These are phyloP conservation scores for Globisporangium cystogenes DNA, from an alignment of 352 stramenopile genomes.

Conservation along the genomic window DNA sequence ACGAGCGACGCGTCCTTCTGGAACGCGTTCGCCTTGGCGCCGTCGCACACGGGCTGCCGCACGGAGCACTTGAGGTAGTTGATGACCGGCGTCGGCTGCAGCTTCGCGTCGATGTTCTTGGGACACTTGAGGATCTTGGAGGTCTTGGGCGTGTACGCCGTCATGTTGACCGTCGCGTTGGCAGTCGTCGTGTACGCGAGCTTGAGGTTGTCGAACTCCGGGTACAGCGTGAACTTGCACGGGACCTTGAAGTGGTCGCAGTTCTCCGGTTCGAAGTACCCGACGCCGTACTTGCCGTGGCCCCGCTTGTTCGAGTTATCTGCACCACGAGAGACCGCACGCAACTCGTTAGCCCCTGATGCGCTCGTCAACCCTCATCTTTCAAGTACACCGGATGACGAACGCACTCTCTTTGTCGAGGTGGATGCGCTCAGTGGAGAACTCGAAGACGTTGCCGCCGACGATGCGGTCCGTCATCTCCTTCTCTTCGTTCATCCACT, in stretches of 20 bases:
- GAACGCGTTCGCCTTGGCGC: slow-evolving; percentile 47
- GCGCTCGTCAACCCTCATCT: too few relatives aligned
- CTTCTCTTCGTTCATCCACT: slow-evolving; percentile 74
- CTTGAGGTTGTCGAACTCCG: slow-evolving; percentile 69
- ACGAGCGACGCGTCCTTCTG: slow-evolving; percentile 19
- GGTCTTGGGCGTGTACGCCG: slow-evolving; percentile 24
- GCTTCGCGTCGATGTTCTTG: too few relatives aligned
- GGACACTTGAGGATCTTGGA: too few relatives aligned
- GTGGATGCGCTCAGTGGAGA: slow-evolving; percentile 43
- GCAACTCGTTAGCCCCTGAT: too few relatives aligned
- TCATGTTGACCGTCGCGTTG: slow-evolving; percentile 36
- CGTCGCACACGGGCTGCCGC: slow-evolving; percentile 46
- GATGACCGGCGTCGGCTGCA: too few relatives aligned
- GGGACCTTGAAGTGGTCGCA: slow-evolving; percentile 50
- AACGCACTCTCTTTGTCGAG: slow-evolving; percentile 10
- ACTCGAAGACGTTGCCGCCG: slow-evolving; percentile 76
- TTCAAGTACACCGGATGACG: not conserved
- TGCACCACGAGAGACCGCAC: not conserved
- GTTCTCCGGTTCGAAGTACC: slow-evolving; percentile 61
- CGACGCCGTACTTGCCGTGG: slow-evolving; percentile 60
- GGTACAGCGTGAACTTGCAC: slow-evolving; percentile 63
- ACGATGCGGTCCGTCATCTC: slow-evolving; percentile 61
- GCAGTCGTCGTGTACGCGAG: slow-evolving; percentile 64
- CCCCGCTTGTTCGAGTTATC: slow-evolving; percentile 14
- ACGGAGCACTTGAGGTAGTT: slow-evolving; percentile 21